phyloP scores from a whole-genome alignment of 345 rosid genomes.

The Arabidopsis suecica region DNA sequence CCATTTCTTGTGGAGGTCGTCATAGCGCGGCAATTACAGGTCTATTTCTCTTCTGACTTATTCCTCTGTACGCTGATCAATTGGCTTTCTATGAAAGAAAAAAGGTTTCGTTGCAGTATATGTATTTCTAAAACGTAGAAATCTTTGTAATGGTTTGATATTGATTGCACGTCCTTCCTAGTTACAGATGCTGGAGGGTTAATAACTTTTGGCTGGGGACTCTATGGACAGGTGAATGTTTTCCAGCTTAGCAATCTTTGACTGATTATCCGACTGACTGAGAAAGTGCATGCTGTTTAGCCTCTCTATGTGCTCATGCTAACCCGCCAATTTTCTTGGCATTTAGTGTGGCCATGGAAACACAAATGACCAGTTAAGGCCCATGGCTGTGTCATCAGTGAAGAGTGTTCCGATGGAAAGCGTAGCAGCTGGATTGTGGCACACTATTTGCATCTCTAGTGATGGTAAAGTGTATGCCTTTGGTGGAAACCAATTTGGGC shows the following conservation, averaged over 20 bases:
- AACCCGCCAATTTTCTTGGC: constrained; percentile 9
- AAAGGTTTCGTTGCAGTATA: not conserved
- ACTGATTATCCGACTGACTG: not conserved
- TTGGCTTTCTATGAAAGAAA: not conserved
- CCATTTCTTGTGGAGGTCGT: constrained; percentile 86
- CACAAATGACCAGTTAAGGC: constrained; percentile 72
- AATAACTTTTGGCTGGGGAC: constrained; percentile 91
- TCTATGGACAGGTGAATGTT: constrained; percentile 74
- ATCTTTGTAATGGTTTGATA: constrained; percentile 6
- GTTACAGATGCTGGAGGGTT: constrained; percentile 73
- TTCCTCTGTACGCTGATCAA: not conserved
- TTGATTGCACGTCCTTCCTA: constrained; percentile 29
- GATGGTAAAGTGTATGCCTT: constrained; percentile 71
- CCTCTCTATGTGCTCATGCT: constrained; percentile 17
- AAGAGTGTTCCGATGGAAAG: constrained; percentile 53
- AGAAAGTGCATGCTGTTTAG: not conserved
- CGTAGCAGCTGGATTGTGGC: constrained; percentile 86
- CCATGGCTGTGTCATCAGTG: constrained; percentile 64
- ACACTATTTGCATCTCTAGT: constrained; percentile 67
- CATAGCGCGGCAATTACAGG: constrained; percentile 86
- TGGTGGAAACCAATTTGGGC: constrained; percentile 96
- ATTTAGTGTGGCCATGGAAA: constrained; percentile 84
- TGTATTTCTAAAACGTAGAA: not conserved
- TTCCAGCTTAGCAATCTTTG: not conserved
- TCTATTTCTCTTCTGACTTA: constrained; percentile 39